Percentiles rank a stretch among this genome's conserved stretches.
Evolutionary conservation across 164 flowering plant species (phyloP).

Genomic region (Berberis thunbergii): DNA sequence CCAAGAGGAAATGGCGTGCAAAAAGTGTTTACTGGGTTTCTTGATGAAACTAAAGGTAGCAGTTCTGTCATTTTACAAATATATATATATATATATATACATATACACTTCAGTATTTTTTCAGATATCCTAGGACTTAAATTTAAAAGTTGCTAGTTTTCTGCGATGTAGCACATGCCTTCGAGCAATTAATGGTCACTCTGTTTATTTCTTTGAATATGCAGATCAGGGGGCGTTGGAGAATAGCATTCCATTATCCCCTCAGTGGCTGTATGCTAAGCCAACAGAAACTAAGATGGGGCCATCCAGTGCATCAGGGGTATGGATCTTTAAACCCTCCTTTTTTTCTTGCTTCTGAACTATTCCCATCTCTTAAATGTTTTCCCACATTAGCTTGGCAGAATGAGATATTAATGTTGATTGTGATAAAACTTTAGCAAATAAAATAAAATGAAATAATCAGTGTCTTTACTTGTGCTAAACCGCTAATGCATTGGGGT

Average conservation of each 20-base stretch:
- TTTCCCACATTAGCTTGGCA: too few relatives aligned
- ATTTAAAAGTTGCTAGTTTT: too few relatives aligned
- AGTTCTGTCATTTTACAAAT: background rate
- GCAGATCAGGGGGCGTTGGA: slow-evolving; percentile 68
- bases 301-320: slow-evolving; percentile 17
- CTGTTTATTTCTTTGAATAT: slow-evolving; percentile 1
- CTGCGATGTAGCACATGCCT: too few relatives aligned
- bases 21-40: slow-evolving; percentile 30
- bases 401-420: too few relatives aligned
- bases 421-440: too few relatives aligned
- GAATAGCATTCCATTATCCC: slow-evolving; percentile 83
- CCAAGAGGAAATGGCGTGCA: slow-evolving; percentile 41
- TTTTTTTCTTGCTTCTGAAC: background rate
- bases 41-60: slow-evolving; percentile 67
- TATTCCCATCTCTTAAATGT: too few relatives aligned
- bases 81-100: background rate
- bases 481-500: too few relatives aligned
- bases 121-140: too few relatives aligned
- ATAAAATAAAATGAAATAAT: too few relatives aligned
- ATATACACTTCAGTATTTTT: too few relatives aligned
- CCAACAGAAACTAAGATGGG: slow-evolving; percentile 54
- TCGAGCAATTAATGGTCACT: too few relatives aligned
- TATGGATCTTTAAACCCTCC: slow-evolving; percentile 5
- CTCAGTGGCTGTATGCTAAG: slow-evolving; percentile 91
- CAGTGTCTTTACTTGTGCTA: too few relatives aligned